A percentile compares a stretch with the other conserved stretches of the same genome.
These are phyloP conservation scores for Vitis hybrid DNA, from an alignment of 177 flowering plant species.

Conservation along the genomic window DNA sequence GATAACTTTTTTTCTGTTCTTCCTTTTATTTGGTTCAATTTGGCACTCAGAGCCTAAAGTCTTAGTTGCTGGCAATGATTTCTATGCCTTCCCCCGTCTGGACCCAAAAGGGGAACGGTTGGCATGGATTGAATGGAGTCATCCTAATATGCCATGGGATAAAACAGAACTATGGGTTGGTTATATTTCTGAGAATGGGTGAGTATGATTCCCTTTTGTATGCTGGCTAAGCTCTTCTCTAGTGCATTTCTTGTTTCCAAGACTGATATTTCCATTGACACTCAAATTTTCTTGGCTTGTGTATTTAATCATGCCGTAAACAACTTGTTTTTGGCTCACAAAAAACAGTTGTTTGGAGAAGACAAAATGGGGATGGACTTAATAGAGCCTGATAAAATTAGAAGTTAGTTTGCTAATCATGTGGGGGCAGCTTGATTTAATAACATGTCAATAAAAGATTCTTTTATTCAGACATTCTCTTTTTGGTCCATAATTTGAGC, in stretches of 20 bases:
- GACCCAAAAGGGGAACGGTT: slow-evolving; percentile 69
- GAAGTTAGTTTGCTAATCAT: too few species aligned
- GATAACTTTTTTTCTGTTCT: not conserved
- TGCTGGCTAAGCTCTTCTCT: not conserved
- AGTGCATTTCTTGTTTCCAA: too few species aligned
- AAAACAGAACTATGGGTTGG: slow-evolving; percentile 96
- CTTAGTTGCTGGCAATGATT: slow-evolving; percentile 81
- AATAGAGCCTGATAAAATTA: too few species aligned
- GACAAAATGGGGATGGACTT: too few species aligned
- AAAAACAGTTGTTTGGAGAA: too few species aligned
- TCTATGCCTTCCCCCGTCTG: slow-evolving; percentile 93
- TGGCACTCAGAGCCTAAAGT: slow-evolving; percentile 68
- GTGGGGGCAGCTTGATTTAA: too few species aligned
- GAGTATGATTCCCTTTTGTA: slow-evolving; percentile 17
- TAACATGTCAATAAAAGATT: too few species aligned
- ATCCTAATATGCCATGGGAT: slow-evolving; percentile 99
- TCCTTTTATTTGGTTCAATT: slow-evolving; percentile 8
- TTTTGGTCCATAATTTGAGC: too few species aligned
- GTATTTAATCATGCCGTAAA: too few species aligned
- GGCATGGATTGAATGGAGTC: slow-evolving; percentile 96
- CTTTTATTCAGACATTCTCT: too few species aligned
- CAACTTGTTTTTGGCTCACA: too few species aligned
- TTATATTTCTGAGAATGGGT: slow-evolving; percentile 80
- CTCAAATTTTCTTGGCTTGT: too few species aligned
- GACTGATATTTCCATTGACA: not conserved